phyloP scores from a whole-genome alignment of 23 red algal species.

The Gracilaria gracilis region DNA sequence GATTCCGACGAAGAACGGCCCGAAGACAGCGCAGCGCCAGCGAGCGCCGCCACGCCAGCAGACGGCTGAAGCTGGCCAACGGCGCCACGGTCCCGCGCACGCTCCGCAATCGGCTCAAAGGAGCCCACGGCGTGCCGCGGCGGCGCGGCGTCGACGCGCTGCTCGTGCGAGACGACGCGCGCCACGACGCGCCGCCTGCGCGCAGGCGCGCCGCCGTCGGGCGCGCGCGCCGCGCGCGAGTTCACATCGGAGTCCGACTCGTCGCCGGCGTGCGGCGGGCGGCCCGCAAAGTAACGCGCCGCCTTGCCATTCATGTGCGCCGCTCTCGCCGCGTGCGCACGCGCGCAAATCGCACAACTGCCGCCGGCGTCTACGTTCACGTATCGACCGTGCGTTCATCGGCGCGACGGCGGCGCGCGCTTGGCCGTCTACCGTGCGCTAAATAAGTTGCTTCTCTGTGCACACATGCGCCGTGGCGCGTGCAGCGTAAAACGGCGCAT shows the following conservation, averaged over 20 bases:
- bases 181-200: constrained; percentile 35
- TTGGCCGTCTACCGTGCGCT: no score
- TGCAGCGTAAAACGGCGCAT: no score
- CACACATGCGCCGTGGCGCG: no score
- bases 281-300: constrained; percentile 39
- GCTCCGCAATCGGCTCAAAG: neutral
- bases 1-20: neutral
- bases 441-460: no score
- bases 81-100: neutral
- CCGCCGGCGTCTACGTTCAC: no score
- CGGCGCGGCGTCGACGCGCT: neutral
- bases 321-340: neutral
- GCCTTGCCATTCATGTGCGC: neutral
- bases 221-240: neutral
- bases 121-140: neutral
- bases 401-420: no score
- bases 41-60: neutral
- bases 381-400: no score
- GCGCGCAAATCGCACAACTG: no score
- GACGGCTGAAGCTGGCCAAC: neutral
- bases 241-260: constrained; percentile 17
- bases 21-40: neutral
- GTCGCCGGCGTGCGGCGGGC: neutral
- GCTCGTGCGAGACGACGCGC: constrained; percentile 43
- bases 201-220: neutral